Evolutionary conservation across 495 filamentous ascomycete species (phyloP), one percentile per base, ranked within the genome.

Genomic region (Xylaria acuta): DNA sequence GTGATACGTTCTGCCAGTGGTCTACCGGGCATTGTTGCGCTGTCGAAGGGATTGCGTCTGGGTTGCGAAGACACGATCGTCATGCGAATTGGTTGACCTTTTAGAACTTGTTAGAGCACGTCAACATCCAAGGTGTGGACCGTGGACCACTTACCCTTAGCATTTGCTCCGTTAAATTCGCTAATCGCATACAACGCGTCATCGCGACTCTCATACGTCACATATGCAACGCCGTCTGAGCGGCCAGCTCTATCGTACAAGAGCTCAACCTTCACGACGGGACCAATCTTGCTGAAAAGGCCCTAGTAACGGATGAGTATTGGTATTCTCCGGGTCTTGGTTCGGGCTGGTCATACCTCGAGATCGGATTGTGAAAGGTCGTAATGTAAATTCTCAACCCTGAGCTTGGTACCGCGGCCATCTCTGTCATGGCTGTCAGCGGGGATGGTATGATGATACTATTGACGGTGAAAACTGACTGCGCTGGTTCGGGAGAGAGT

Each of bases 371-470:
- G 92, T 32, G 92, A 94, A 68, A 98, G 88, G 53, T 98, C 95
- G 82, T 97, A 98, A 82, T 98, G 95, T 62, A 98, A 82, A 79
- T 97, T 97, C 72, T 97, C 94, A 60, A 98, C 91, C 67, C 91
- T 91, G 73, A 98, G 81, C 80, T 93, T 95, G 63, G 91, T 86
- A 75, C 92, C 89, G 36, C 83, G 74, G 47, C 84, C 69, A n/a
- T 87, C 82, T 79, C 84, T 86, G 75, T 22, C 36, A 69, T 32
- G 45, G 58, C 4, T 27, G 22, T 75, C 56, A 72, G 58, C 75
- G 75, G 40, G 56, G 73, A 32, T 71, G 51, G 34, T 32, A 51
- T 5, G 22, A 30, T 38, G 25, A n/a, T 9, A 22, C 3, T 18
- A 63, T 34, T n/a, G 20, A 27, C 7, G n/a, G 7, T 64, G 41